A percentile compares a stretch with the other conserved stretches of the same genome.
Evolutionary conservation across 768 basidiomycete species (phyloP).

Genomic region (Coprinopsis sp.): DNA sequence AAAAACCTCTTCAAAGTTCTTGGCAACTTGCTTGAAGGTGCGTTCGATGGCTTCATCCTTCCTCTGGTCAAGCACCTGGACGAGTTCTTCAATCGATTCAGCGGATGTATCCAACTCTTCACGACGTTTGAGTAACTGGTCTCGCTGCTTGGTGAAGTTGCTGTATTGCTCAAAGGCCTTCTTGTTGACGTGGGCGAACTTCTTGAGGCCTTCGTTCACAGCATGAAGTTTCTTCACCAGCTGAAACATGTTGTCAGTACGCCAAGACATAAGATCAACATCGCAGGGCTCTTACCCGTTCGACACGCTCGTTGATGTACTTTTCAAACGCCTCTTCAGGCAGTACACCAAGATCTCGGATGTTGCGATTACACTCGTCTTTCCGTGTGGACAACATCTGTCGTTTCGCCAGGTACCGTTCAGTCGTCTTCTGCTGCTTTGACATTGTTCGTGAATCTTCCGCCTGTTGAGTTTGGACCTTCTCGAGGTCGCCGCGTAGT

Average conservation of each 20-base stretch:
- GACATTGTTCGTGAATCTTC: constrained; percentile 86
- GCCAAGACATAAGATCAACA: not conserved
- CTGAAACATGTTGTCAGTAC: constrained; percentile 34
- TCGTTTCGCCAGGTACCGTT: constrained; percentile 89
- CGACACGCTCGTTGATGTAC: constrained; percentile 83
- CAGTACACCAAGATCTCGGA: constrained; percentile 91
- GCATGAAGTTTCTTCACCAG: constrained; percentile 89
- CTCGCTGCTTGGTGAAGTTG: constrained; percentile 96
- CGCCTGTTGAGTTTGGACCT: constrained; percentile 71
- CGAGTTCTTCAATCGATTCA: constrained; percentile 84
- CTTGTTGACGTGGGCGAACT: constrained; percentile 98
- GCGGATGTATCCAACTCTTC: constrained; percentile 92
- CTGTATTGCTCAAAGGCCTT: constrained; percentile 98
- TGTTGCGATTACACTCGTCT: constrained; percentile 93
- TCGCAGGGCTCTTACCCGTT: constrained; percentile 53
- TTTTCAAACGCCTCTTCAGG: constrained; percentile 98
- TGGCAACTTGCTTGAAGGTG: constrained; percentile 97
- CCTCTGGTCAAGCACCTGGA: constrained; percentile 89
- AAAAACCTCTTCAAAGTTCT: constrained; percentile 96
- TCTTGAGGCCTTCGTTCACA: constrained; percentile 90
- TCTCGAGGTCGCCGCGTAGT: constrained; percentile 60
- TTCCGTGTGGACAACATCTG: constrained; percentile 80
- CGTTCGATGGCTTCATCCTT: constrained; percentile 99
- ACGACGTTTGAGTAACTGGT: constrained; percentile 79
- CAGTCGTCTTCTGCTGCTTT: constrained; percentile 92